phyloP scores from a whole-genome alignment of 2,329 filamentous ascomycete genomes.

The Leptographium lundbergii region DNA sequence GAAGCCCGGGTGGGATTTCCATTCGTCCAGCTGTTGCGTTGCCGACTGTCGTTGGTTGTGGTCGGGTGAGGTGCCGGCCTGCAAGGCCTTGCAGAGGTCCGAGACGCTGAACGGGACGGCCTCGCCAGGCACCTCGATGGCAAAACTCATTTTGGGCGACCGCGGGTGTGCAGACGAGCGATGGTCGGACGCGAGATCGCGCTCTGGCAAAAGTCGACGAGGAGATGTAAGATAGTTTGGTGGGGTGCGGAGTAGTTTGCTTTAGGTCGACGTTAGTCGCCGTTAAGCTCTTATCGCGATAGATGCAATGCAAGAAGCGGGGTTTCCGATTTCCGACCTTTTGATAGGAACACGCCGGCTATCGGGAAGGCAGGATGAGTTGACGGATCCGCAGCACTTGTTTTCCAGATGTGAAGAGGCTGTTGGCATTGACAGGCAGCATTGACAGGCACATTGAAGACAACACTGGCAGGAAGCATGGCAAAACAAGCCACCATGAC shows the following conservation, averaged over 20 bases:
- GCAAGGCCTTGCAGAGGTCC: constrained; percentile 51
- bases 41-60: constrained; percentile 52
- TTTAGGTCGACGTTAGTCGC: background rate
- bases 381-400: too few relatives aligned
- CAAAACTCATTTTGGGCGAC: constrained; percentile 44
- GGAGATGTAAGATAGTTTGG: background rate
- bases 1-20: constrained; percentile 56
- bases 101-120: constrained; percentile 55
- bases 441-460: too few relatives aligned
- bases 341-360: background rate
- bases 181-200: background rate
- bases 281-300: constrained; percentile 6
- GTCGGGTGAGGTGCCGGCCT: constrained; percentile 49
- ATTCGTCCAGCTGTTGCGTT: constrained; percentile 57
- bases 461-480: too few relatives aligned
- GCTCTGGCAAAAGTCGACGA: background rate
- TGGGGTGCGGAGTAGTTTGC: background rate
- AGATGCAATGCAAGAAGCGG: background rate
- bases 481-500: too few relatives aligned
- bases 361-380: too few relatives aligned
- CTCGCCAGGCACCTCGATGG: constrained; percentile 71
- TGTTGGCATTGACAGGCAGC: too few relatives aligned
- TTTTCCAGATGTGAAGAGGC: too few relatives aligned
- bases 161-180: background rate
- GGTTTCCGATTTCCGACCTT: too few relatives aligned